These are phyloP conservation scores for Nicotiana sylvestris DNA, from an alignment of 257 asterid genomes.

Conservation along the genomic window DNA sequence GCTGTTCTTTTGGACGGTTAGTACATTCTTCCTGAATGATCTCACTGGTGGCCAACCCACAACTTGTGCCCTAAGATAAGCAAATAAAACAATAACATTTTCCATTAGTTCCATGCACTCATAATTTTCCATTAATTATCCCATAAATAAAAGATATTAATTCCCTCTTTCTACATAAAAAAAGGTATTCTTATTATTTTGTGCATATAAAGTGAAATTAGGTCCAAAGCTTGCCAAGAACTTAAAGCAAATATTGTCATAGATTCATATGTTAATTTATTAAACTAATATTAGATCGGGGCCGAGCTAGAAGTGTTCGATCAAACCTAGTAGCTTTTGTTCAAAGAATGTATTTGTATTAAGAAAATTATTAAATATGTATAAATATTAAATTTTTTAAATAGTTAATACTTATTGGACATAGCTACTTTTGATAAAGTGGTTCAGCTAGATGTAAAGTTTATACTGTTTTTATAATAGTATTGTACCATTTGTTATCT, in stretches of 20 bases:
- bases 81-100: background rate
- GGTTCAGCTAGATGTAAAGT: background rate
- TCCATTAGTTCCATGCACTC: background rate
- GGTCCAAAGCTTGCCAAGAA: too few species aligned
- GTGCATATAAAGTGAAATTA: background rate
- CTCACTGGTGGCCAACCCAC: conserved; percentile 76
- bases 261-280: too few species aligned
- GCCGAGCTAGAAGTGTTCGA: too few species aligned
- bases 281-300: background rate
- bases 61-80: conserved; percentile 44
- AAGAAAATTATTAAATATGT: too few species aligned
- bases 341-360: too few species aligned
- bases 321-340: too few species aligned
- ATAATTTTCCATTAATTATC: background rate
- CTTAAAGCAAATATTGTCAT: too few species aligned
- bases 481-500: background rate
- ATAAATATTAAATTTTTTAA: too few species aligned
- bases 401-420: too few species aligned
- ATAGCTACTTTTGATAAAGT: background rate
- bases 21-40: conserved; percentile 49
- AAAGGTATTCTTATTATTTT: background rate
- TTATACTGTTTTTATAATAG: background rate
- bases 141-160: too few species aligned
- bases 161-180: background rate
- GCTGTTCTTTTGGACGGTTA: conserved; percentile 27